Evolutionary conservation across 768 basidiomycete genomes (phyloP), one percentile per base, ranked within the genome.

Genomic region (Phanerochaete carnosa): DNA sequence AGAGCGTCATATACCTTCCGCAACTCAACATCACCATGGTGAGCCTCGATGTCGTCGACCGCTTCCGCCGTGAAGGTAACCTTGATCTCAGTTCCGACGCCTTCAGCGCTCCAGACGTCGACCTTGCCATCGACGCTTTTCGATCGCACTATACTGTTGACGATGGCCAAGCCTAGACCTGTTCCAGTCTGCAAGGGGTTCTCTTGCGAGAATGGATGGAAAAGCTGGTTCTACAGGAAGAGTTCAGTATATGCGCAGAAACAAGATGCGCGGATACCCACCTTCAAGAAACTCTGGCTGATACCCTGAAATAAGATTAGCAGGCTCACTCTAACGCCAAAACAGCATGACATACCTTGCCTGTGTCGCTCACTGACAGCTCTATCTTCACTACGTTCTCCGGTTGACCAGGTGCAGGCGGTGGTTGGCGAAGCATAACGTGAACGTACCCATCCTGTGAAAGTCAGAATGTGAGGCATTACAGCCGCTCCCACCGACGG

Each of bases 121-220:
- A 97, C 90, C 67, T 94, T 94, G 49, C 95, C 95, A 28, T 87
- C 83, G 55, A 98, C 87, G 64, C 87, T 90, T 47, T 90, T 87
- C 2, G 92, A 93, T 16, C 84, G 85, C 37, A 95, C 84, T 64
- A 97, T 97, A 65, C 89, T 93, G 76, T 90, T 94, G 69, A 97
- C 95, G 64, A 98, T 97, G 32, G 95, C 95, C 25, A 97, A 85
- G 11, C 95, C 95, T 8, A 98, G 83, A 5, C 95, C 95, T 1
- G 95, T 97, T 1, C 95, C 95, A 1, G 93, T 87, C 68, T 95
- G 94, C 5, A 96, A 72, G 0, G 95, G 94, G 65, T 96, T 95
- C 73, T 97, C 95, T 76, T 98, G 95, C 0, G 94, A 94, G 75
- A 98, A 98, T 0, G 95, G 95, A 66, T 96, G 95, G 77, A 97